Base-by-base conservation (phyloP, 345 rosid genomes). In the Murraya paniculata region DNA sequence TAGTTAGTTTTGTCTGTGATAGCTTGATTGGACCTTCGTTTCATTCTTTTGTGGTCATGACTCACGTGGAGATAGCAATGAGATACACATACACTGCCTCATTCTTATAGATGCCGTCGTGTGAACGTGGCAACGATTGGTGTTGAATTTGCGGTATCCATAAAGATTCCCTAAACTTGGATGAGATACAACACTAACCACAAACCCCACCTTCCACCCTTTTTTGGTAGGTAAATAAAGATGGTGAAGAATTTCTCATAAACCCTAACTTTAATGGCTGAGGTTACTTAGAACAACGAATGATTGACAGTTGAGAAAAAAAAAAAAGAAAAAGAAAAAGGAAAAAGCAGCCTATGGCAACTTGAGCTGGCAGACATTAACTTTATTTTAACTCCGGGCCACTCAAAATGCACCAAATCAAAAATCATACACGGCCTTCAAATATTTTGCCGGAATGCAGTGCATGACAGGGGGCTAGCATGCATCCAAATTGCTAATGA, bases 351-450 rank as follows among this genome's bases (percentile, higher is more conserved):
- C 16, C 5, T 61, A 13, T 7, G 59, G 77, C 68, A 61, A 41
- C 50, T 61, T 61, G 22, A 75, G 78, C 71, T 75, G 78, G 61
- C 78, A 64, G 22, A 55, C 78, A 64, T 9, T 64, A 64, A 22
- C 33, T 57, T 64, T 41, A 31, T 4, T 2, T 27, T 0, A 30
- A 30, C 59, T 22, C 4, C 16, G 78, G 31, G 31, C 71, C 78
- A 27, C 50, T 6, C 2, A 27, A 41, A 38, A 18, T 19, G 41
- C 56, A 16, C 50, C 33, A 25, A 24, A n/a, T n/a, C n/a, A n/a
- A n/a, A n/a, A 41, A 41, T 10, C 67, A 64, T 0, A 25, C 35
- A 4, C 60, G 71, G 48, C 78, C 64, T 72, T 72, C 48, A 57
- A 58, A 56, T 56, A 30, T 53, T 22, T 7, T 72, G 65, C 19